Conservation (phyloP, 2,329 filamentous ascomycete species). For the Venturia carpophila region DNA sequence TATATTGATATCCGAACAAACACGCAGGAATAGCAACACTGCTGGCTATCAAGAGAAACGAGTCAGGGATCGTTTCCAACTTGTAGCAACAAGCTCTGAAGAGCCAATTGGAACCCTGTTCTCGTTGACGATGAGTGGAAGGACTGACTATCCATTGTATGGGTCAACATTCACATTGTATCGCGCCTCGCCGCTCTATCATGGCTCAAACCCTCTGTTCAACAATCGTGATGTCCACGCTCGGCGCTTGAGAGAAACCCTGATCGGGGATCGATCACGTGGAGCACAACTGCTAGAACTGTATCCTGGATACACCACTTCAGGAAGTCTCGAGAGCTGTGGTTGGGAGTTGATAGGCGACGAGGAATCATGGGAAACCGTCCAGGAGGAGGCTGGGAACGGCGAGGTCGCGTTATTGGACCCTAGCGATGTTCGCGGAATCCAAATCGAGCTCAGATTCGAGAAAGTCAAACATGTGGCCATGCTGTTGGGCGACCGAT, state of each 20-base stretch:
- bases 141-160: constrained; percentile 37
- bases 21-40: not conserved
- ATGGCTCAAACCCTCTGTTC: constrained; percentile 33
- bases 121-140: not conserved
- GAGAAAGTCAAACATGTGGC: constrained; percentile 44
- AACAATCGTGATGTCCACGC: constrained; percentile 39
- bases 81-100: not conserved
- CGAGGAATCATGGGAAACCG: constrained; percentile 32
- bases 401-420: constrained; percentile 11
- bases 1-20: not conserved
- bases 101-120: not conserved
- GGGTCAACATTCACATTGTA: constrained; percentile 48
- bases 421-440: constrained; percentile 30
- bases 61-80: not conserved
- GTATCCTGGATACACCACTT: constrained; percentile 5
- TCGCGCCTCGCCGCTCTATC: constrained; percentile 47
- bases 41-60: not conserved
- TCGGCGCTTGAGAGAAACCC: constrained; percentile 26
- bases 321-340: constrained; percentile 41
- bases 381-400: constrained; percentile 28
- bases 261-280: constrained; percentile 38
- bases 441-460: constrained; percentile 43
- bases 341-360: constrained; percentile 38
- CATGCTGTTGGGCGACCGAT: constrained; percentile 39
- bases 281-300: constrained; percentile 37